A percentile compares a stretch with the other conserved stretches of the same genome.
phyloP scores from a whole-genome alignment of 1,284 basidiomycete species.

The Marasmius oreades region DNA sequence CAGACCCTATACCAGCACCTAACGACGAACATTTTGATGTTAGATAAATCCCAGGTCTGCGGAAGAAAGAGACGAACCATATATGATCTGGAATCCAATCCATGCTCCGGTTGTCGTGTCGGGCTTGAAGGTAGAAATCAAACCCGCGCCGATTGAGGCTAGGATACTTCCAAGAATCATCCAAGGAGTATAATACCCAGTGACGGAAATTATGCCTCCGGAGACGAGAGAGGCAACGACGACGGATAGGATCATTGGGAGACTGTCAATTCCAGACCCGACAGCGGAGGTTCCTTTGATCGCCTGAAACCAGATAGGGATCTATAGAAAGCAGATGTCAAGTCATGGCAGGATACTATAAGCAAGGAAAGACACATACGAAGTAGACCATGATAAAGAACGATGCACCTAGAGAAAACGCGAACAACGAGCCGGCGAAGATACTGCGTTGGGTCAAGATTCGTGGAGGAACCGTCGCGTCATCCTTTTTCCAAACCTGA shows the following conservation, averaged over 20 bases:
- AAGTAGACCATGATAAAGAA: conserved; percentile 12
- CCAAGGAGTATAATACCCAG: background rate
- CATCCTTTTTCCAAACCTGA: conserved; percentile 13
- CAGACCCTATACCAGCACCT: conserved; percentile 5
- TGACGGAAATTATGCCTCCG: conserved; percentile 1
- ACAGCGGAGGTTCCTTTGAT: conserved; percentile 6
- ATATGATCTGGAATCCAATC: conserved; percentile 2
- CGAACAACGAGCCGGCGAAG: conserved; percentile 1
- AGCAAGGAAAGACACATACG: conserved; percentile 4
- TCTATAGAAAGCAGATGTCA: background rate
- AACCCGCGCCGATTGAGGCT: background rate
- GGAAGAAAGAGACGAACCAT: background rate
- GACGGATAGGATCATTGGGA: conserved; percentile 1
- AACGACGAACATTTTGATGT: background rate
- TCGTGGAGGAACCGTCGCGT: conserved; percentile 10
- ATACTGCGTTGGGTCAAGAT: conserved; percentile 9
- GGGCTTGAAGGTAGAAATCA: conserved; percentile 1
- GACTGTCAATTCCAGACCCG: conserved; percentile 6
- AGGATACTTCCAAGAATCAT: background rate
- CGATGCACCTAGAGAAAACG: conserved; percentile 1
- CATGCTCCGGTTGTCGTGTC: background rate
- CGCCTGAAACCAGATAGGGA: conserved; percentile 11
- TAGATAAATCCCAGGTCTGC: background rate
- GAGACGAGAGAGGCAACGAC: conserved; percentile 2
- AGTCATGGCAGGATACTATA: background rate